Base-by-base conservation (phyloP, 768 basidiomycete species). In the Roridomyces roridus region DNA sequence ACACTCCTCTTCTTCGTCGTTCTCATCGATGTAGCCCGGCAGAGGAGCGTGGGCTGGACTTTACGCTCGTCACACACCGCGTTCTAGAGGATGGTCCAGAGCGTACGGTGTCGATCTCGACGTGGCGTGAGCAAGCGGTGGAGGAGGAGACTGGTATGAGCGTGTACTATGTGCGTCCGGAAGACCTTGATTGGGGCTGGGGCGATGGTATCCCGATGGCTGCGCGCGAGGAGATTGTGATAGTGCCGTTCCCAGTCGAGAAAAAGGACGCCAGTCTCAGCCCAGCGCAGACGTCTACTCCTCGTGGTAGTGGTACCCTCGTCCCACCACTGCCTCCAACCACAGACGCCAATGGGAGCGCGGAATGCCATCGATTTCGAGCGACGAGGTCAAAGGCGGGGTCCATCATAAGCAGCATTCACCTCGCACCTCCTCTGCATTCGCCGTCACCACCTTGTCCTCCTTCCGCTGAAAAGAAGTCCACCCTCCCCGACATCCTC, bases 401-500 rank as follows among this genome's bases (percentile, higher is more conserved):
- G 25, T 62, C 56, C 6, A 57, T 51, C 17, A 62, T 62, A n/a
- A 62, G 60, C 28, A 62, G 51, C 39, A 57, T 62, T 25, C 51
- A 51, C n/a, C 34, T 58, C 7, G 29, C 52, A 14, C 37, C 60
- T n/a, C 9, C 65, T 0, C 34, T n/a, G n/a, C n/a, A n/a, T n/a
- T n/a, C n/a, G n/a, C n/a, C n/a, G n/a, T n/a, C n/a, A n/a, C n/a
- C n/a, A n/a, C 31, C 15, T 3, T 15, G 10, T 10, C 31, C 31
- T n/a, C n/a, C n/a, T n/a, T n/a, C n/a, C n/a, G n/a, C n/a, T n/a
- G n/a, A n/a, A n/a, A n/a, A n/a, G n/a, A n/a, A n/a, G n/a, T n/a
- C n/a, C n/a, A n/a, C n/a, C n/a, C 77, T 91, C 20, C 84, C 86
- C 55, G 68, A 73, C 2, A 71, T 90, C 34, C 78, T 91, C 17